Evolutionary conservation across 306 rosid species (phyloP).

Genomic region (Cicer pinnatifidum): DNA sequence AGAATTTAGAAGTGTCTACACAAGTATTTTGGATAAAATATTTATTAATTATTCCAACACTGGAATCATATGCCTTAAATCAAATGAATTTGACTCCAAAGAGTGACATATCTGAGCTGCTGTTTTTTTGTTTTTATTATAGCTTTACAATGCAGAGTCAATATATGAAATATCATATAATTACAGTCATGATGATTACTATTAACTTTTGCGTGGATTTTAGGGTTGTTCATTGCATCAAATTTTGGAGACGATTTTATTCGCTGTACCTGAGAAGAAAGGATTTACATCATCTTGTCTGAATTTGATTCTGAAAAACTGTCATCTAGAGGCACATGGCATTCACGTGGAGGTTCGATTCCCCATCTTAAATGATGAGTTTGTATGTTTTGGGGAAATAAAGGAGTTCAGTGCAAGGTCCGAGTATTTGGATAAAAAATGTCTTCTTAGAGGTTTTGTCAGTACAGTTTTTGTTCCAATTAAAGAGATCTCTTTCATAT

Average conservation of each 20-base stretch:
- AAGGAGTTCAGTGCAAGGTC: conserved; percentile 63
- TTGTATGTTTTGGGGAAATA: conserved; percentile 55
- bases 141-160: conserved; percentile 18
- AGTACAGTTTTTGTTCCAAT: conserved; percentile 59
- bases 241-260: conserved; percentile 64
- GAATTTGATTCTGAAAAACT: conserved; percentile 68
- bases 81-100: conserved; percentile 19
- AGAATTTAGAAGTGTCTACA: no score
- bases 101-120: background rate
- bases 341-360: conserved; percentile 57
- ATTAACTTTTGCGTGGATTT: conserved; percentile 47
- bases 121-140: background rate
- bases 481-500: conserved; percentile 50
- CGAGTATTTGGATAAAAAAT: conserved; percentile 51
- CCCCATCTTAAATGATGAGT: conserved; percentile 56
- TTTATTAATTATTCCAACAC: no score
- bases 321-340: conserved; percentile 58
- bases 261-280: conserved; percentile 49
- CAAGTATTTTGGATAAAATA: no score
- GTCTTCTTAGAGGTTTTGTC: conserved; percentile 60
- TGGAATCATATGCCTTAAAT: conserved; percentile 16
- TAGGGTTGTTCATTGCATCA: conserved; percentile 86
- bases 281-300: conserved; percentile 54
- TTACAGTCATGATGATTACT: conserved; percentile 35
- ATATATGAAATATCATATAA: conserved; percentile 36